Base-by-base conservation (phyloP, 345 rosid genomes). In the Gossypium mustelinum region DNA sequence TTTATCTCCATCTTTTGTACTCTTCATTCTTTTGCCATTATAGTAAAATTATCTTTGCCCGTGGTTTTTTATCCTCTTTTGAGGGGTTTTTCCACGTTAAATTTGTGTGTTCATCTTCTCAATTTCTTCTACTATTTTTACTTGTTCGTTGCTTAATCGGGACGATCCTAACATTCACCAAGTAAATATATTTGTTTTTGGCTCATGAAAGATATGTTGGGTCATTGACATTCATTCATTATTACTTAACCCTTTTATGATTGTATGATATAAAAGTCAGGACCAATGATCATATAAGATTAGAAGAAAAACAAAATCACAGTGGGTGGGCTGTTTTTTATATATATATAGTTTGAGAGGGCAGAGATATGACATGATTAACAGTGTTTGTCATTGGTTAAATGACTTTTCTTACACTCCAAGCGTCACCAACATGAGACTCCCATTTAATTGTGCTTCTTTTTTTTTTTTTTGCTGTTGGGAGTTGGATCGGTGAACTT, bases 371-470 rank as follows among this genome's bases (percentile, higher is more conserved):
- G 20, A 72, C 44, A 73, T 73, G 41, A 34, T 34, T 34, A 5
- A 34, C 7, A 34, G 41, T 34, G 41, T 5, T 34, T 34, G 41
- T 5, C 41, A 34, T 64, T 67, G 72, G 22, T 22, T 55, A 10
- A 48, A 7, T 55, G 76, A 10, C 80, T 77, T 77, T 47, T 77
- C 73, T 64, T 72, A 11, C 51, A 54, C 68, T 52, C 76, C 64
- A 71, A 77, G 72, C 59, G 80, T 55, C 73, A 66, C 64, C 55
- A 10, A 10, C 41, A 58, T 45, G 24, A 2, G 4, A 2, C 22
- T 59, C 44, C 14, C 41, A 24, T 7, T 17, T 7, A 8, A 14
- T 41, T 25, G 10, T 14, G 16, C 12, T 14, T 45, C 24, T 29
- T 60, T n/a, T 2, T 29, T 60, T n/a, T 2, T 34, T 34, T 34